Percentiles rank a stretch among this genome's conserved stretches.
Evolutionary conservation across 352 stramenopile genomes (phyloP).

Genomic region (Phytophthora europaea): DNA sequence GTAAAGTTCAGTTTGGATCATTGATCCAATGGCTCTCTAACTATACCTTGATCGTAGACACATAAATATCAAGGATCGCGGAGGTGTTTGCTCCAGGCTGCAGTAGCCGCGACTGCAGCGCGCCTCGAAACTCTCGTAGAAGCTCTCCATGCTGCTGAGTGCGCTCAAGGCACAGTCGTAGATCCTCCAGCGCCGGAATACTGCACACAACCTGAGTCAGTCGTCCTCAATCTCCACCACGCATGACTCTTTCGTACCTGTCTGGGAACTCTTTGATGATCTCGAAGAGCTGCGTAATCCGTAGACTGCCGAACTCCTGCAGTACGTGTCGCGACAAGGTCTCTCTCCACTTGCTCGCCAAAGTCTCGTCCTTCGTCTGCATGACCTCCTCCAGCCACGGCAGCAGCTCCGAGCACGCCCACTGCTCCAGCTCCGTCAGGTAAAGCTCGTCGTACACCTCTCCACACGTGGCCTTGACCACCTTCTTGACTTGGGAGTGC

Average conservation of each 20-base stretch:
- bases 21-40: background rate
- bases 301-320: constrained; percentile 73
- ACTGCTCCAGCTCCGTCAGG: constrained; percentile 58
- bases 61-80: constrained; percentile 98
- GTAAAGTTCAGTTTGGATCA: background rate
- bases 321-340: constrained; percentile 63
- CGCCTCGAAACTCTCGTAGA: constrained; percentile 76
- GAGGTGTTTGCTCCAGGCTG: constrained; percentile 96
- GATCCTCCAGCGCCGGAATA: constrained; percentile 72
- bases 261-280: constrained; percentile 98
- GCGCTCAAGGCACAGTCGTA: constrained; percentile 79
- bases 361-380: constrained; percentile 28
- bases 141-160: constrained; percentile 90
- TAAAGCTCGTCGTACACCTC: constrained; percentile 63
- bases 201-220: constrained; percentile 29
- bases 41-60: constrained; percentile 95
- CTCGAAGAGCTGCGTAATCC: constrained; percentile 97
- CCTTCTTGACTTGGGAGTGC: constrained; percentile 64
- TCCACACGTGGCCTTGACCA: constrained; percentile 56
- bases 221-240: background rate
- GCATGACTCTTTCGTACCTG: constrained; percentile 48
- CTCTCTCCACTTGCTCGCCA: constrained; percentile 49
- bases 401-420: constrained; percentile 60
- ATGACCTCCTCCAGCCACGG: constrained; percentile 72
- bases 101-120: constrained; percentile 90